A percentile compares a stretch with the other conserved stretches of the same genome.
Evolutionary conservation across 2,329 filamentous ascomycete species (phyloP).

Genomic region (Hypoxylon sp.): DNA sequence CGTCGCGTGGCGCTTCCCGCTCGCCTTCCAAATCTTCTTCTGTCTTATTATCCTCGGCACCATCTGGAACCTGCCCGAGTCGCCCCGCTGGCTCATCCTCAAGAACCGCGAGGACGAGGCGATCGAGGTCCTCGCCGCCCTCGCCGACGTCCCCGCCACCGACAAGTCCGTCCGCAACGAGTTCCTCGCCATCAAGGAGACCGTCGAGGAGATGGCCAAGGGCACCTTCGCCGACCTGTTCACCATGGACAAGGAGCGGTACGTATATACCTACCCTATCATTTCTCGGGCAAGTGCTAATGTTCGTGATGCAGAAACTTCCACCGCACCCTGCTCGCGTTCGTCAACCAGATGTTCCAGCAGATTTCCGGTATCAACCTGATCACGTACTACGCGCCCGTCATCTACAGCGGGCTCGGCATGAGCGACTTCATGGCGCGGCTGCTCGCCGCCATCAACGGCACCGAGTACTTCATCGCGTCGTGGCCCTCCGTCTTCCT

Average conservation of each 20-base stretch:
- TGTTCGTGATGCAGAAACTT: constrained; percentile 50
- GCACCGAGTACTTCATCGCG: constrained; percentile 58
- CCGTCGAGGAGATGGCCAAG: constrained; percentile 70
- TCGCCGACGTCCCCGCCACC: constrained; percentile 52
- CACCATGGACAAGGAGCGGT: constrained; percentile 62
- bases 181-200: constrained; percentile 61
- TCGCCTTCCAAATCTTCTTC: constrained; percentile 66
- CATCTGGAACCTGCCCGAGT: constrained; percentile 62
- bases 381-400: constrained; percentile 56
- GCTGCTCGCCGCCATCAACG: constrained; percentile 62
- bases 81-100: constrained; percentile 56
- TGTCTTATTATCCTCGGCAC: constrained; percentile 63
- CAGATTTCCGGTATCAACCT: constrained; percentile 56
- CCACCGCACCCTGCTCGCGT: constrained; percentile 62
- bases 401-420: constrained; percentile 59
- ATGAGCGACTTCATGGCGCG: constrained; percentile 63
- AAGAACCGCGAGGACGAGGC: constrained; percentile 55
- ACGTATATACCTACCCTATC: constrained; percentile 9
- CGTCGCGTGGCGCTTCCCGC: constrained; percentile 67
- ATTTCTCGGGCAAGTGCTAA: constrained; percentile 19
- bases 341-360: constrained; percentile 66
- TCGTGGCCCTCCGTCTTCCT: constrained; percentile 69
- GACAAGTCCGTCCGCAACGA: constrained; percentile 64
- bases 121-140: constrained; percentile 52
- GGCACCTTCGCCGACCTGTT: constrained; percentile 64